Base-by-base conservation (phyloP, 306 rosid species). In the Lupinus albus region DNA sequence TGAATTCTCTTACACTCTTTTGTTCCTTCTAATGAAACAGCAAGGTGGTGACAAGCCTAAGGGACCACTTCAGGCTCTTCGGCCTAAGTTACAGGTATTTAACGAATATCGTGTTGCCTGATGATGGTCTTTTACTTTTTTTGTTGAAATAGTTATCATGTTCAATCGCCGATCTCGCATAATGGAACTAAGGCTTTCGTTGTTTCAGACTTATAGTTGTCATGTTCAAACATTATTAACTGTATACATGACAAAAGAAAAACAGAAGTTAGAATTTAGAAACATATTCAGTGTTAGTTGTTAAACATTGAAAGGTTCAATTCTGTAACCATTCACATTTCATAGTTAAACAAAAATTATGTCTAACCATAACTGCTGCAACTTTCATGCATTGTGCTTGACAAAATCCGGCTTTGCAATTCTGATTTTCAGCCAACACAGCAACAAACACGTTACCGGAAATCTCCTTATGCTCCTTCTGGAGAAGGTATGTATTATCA, bases 41-140 rank as follows among this genome's bases (percentile, higher is more conserved):
- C 97, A 93, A 90, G 96, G 97, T 0, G 96, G 81, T 28, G 87
- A 82, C 75, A 93, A 93, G 82, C 99, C 99, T 33, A 93, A 93
- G 85, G 99, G 97, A 81, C 99, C 99, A 53, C 89, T 90, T 32
- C 90, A 93, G 84, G 97, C 97, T 66, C 91, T 93, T 72, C 85
- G 97, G 80, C 96, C 96, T 6, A 92, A 92, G 73, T 78, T 92
- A 56, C 96, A 92, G 98, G 96, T 89, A 76, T 8, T 48, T 9
- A 25, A 25, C 4, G 4, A 25, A 25, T 25, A 25, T 4, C 4
- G 30, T 25, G 2, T 25, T 25, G 30, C 30, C 30, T 25, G 30
- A 25, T 25, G 30, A 25, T 25, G 30, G 30, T 25, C 30, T 25
- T 25, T 25, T 25, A 25, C 30, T 25, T 25, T 25, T 25, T 25